These are phyloP conservation scores for Beauveria asiatica DNA, from an alignment of 2,329 filamentous ascomycete genomes.

Conservation along the genomic window DNA sequence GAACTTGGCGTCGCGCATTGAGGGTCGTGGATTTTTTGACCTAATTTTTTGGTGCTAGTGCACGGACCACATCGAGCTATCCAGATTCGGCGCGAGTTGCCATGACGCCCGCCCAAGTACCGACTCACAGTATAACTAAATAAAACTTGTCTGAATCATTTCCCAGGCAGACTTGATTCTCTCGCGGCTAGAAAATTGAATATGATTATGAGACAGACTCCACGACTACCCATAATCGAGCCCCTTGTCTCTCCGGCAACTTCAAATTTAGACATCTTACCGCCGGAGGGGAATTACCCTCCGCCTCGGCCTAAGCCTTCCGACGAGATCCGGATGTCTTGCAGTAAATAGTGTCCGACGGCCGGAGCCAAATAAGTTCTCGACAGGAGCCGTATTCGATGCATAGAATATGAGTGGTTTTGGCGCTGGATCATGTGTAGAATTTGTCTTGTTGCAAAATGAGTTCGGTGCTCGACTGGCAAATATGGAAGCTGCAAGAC, in stretches of 20 bases:
- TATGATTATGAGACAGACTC: too few species aligned
- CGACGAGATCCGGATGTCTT: not conserved
- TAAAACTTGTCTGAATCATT: too few species aligned
- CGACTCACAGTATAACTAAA: not conserved
- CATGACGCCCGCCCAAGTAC: too few species aligned
- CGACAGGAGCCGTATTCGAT: not conserved
- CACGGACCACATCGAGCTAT: conserved; percentile 6
- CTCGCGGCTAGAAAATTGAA: too few species aligned
- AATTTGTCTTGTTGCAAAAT: too few species aligned
- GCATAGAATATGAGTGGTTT: not conserved
- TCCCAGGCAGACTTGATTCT: too few species aligned
- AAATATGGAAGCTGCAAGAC: too few species aligned
- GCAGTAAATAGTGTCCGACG: not conserved
- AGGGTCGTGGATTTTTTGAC: not conserved
- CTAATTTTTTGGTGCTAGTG: not conserved
- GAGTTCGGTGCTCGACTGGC: too few species aligned
- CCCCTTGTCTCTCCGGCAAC: not conserved
- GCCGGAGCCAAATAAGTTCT: not conserved
- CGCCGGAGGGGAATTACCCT: not conserved
- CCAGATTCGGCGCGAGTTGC: not conserved
- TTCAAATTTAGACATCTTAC: not conserved
- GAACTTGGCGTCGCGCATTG: not conserved
- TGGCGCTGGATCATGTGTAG: not conserved
- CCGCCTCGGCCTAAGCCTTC: not conserved
- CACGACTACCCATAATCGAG: too few species aligned